Conservation (phyloP, 805 yeast genomes). For the Suhomyces emberorum region DNA sequence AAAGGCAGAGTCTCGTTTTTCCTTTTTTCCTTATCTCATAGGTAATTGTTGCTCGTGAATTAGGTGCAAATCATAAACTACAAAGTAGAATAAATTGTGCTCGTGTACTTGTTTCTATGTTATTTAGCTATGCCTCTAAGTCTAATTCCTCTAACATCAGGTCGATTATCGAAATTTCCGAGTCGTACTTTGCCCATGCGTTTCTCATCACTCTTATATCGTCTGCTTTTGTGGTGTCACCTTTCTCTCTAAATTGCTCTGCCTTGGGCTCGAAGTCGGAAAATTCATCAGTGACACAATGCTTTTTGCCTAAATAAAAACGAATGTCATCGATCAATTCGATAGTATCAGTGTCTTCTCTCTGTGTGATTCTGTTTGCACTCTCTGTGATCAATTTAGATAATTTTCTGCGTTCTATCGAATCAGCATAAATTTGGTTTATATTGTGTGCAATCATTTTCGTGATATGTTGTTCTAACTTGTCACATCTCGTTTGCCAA, state of each 20-base stretch:
- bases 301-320: conserved; percentile 50
- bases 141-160: conserved; percentile 22
- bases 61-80: too few species aligned
- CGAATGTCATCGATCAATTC: conserved; percentile 77
- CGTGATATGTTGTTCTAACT: conserved; percentile 64
- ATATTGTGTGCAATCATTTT: conserved; percentile 53
- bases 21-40: too few species aligned
- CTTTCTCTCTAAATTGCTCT: conserved; percentile 9
- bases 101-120: too few species aligned
- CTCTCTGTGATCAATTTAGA: conserved; percentile 32
- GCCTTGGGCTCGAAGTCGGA: conserved; percentile 24
- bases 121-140: conserved; percentile 30
- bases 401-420: conserved; percentile 26
- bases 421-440: conserved; percentile 24
- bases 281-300: conserved; percentile 26
- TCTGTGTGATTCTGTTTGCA: conserved; percentile 52
- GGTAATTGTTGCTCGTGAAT: too few species aligned
- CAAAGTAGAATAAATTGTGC: too few species aligned
- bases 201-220: conserved; percentile 16
- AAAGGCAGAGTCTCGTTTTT: too few species aligned
- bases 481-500: conserved; percentile 64
- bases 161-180: conserved; percentile 30
- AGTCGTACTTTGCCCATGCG: conserved; percentile 18
- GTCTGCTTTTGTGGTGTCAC: conserved; percentile 7
- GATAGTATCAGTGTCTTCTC: conserved; percentile 77